Evolutionary conservation across 208 protist species (phyloP).

Genomic region (Wallacemonas collosoma): DNA sequence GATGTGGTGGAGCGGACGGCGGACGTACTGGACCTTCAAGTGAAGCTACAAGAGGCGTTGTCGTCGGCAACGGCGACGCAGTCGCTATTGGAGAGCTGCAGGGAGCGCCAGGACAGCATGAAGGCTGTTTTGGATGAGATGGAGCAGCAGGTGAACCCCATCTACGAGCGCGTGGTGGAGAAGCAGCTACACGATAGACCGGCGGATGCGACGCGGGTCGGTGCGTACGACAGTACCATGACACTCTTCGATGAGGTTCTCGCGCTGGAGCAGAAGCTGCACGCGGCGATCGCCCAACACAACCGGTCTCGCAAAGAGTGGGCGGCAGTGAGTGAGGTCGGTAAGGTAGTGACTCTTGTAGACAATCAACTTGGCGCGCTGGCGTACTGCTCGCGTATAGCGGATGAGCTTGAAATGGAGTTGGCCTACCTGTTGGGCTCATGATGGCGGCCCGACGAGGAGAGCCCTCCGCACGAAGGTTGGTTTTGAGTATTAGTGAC

Average conservation of each 20-base stretch:
- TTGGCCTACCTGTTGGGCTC: conserved; percentile 57
- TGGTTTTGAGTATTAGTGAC: background rate
- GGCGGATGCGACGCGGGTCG: conserved; percentile 43
- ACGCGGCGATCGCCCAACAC: conserved; percentile 56
- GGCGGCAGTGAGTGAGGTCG: conserved; percentile 40
- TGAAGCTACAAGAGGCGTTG: conserved; percentile 54
- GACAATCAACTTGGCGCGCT: conserved; percentile 68
- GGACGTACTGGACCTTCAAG: conserved; percentile 50
- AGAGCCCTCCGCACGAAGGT: background rate
- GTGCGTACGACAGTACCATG: conserved; percentile 57
- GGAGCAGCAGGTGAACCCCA: conserved; percentile 66
- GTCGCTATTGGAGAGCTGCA: conserved; percentile 42
- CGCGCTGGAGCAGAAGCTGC: conserved; percentile 50
- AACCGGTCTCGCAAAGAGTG: conserved; percentile 35
- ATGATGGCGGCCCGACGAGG: conserved; percentile 14
- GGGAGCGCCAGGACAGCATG: conserved; percentile 54
- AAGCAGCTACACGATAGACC: conserved; percentile 26
- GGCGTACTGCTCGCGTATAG: conserved; percentile 47
- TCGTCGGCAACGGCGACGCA: conserved; percentile 49
- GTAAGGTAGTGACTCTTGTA: conserved; percentile 50
- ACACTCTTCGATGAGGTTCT: conserved; percentile 72
- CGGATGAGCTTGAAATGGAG: conserved; percentile 60
- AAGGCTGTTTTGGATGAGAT: conserved; percentile 55
- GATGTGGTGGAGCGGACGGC: conserved; percentile 67
- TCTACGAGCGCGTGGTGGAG: conserved; percentile 43